Base-by-base conservation (phyloP, 2,329 filamentous ascomycete species). In the Cladosporium cucumerinum region DNA sequence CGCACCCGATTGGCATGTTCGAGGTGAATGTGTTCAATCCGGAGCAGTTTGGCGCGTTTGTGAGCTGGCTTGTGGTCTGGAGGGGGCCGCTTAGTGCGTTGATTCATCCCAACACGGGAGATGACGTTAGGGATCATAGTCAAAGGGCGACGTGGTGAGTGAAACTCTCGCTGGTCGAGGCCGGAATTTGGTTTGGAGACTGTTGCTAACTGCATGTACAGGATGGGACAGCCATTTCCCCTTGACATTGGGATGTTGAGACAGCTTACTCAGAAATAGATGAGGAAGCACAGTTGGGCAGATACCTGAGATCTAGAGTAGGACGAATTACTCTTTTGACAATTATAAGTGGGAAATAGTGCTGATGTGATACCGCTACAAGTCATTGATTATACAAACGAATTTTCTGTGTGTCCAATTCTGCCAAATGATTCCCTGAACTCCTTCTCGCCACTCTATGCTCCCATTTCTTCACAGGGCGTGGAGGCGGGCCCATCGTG, bases 11-110 rank as follows among this genome's bases (percentile, higher is more conserved):
- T 0, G 90, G 88, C 61, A 97, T 96, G 92, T 97, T 97, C 72
- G 93, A 97, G 78, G 92, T 97, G 54, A 96, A 96, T 70, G 54
- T 97, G 23, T 92, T 94, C 76, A 92, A 89, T 0, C 93, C 93
- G 0, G 75, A 87, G 3, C 91, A 97, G 76, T 97, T 97, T 73
- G 93, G 93, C 0, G 93, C 93, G 0, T 96, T 97, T 72, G 80
- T 97, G 46, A 85, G 91, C 0, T 97, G 93, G 93, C 80, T 97
- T 32, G 85, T 91, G 32, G 86, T 97, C 65, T 89, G 93, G 78
- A 84, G 93, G 5, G 93, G 93, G 0, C 91, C 91, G 2, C 77
- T 97, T 66, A 93, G 89, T 57, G 92, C 82, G 4, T 80, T 97
- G 23, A 77, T 97, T 1, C 93, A 97, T 76, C 92, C 93, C 0